Percentiles rank a stretch among this genome's conserved stretches.
These are phyloP conservation scores for Bassia scoparia DNA, from an alignment of 148 eudicot genomes.

Conservation along the genomic window DNA sequence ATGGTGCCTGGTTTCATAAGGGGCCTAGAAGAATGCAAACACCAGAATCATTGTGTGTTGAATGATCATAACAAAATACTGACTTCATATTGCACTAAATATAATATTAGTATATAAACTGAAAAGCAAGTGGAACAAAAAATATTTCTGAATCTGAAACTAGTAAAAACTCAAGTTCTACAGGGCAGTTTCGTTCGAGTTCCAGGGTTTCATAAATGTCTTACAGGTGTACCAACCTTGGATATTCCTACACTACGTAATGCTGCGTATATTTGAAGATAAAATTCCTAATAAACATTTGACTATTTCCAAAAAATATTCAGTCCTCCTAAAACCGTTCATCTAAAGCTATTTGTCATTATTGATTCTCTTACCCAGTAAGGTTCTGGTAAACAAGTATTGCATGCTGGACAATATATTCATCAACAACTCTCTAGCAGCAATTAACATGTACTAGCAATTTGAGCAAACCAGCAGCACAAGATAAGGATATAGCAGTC, in stretches of 20 bases:
- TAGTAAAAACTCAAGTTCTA: neutral
- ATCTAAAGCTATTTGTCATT: neutral
- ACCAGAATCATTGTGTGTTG: neutral
- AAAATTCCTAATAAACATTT: neutral
- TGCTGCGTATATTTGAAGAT: neutral
- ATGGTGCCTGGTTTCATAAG: conserved; percentile 71
- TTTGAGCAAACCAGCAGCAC: neutral
- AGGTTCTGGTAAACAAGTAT: neutral
- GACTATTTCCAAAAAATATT: neutral
- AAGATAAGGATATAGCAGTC: neutral
- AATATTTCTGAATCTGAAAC: neutral
- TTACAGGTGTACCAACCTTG: neutral
- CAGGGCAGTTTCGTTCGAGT: neutral
- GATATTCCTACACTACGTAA: neutral
- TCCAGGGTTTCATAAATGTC: neutral
- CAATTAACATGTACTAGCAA: neutral
- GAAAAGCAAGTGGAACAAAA: too few species aligned
- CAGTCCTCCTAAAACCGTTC: neutral
- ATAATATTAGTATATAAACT: too few species aligned
- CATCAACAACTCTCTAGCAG: neutral
- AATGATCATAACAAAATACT: neutral
- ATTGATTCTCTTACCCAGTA: neutral
- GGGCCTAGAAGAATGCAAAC: conserved; percentile 46
- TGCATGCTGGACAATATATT: neutral
- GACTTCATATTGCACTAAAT: neutral